Base-by-base conservation (phyloP, 441 rosid genomes). In the Syzygium syzygioides region DNA sequence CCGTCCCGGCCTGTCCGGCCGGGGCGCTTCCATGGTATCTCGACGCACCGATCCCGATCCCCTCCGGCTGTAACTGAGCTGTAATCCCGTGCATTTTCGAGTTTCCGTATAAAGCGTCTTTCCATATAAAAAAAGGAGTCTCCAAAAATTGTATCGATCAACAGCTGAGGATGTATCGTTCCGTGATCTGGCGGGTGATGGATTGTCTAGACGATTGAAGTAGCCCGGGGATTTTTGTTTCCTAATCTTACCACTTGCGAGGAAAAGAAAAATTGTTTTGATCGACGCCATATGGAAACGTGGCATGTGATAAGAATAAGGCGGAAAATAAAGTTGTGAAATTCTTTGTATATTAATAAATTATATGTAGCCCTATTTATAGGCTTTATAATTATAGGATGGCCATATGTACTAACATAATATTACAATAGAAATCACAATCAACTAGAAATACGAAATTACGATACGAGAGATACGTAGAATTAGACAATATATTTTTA, bases 381-480 rank as follows among this genome's bases (percentile, higher is more conserved):
- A 57, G 62, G 62, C 26, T 57, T 25, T 25, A n/a, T 9, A 25
- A 4, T 25, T 57, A n/a, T 9, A 25, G 7, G 62, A 57, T 57
- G n/a, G 26, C 62, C 14, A 25, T 60, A 12, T 28, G 28, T 60
- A 60, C 3, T 60, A 28, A 28, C 32, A 28, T 28, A 14, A 60
- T 13, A 13, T 60, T 5, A 28, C 66, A 28, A 13, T 60, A 0
- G 3, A 60, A 28, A 60, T 60, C 6, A 60, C 32, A 28, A 28
- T 60, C 0, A 60, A 60, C 28, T 9, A 3, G 4, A 0, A 13
- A 26, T 28, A 60, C 32, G 0, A 13, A 13, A 28, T 28, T 5
- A 28, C 2, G 3, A 60, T 60, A 1, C 1, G 1, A 28, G 17
- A 60, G 17, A 28, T 28, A 60, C 0, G 6, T 8, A 28, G 6